A percentile compares a stretch with the other conserved stretches of the same genome.
phyloP scores from a whole-genome alignment of 257 asterid genomes.

The Solanum piurae region DNA sequence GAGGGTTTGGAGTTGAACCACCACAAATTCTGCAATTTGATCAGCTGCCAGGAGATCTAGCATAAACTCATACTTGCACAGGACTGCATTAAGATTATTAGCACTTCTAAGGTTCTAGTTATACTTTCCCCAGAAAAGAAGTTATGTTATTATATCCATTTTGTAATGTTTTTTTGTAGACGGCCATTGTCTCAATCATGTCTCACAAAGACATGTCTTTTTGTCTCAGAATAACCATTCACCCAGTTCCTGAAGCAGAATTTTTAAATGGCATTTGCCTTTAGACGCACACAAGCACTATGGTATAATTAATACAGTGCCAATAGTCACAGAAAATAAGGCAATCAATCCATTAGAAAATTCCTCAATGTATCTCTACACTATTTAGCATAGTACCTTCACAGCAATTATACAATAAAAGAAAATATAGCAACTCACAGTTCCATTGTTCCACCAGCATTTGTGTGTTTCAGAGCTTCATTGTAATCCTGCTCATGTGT shows the following conservation, averaged over 20 bases:
- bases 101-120: background rate
- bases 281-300: too few relatives aligned
- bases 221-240: background rate
- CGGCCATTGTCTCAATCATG: background rate
- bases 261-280: background rate
- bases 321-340: background rate
- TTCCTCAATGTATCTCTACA: background rate
- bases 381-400: background rate
- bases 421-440: conserved; percentile 44
- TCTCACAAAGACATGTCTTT: background rate
- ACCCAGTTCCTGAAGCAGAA: background rate
- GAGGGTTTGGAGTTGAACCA: background rate
- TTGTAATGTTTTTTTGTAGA: background rate
- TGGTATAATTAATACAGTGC: background rate
- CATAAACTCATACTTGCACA: background rate
- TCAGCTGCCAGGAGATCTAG: background rate
- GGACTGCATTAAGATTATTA: background rate
- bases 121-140: background rate
- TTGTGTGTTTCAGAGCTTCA: conserved; percentile 89
- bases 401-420: background rate
- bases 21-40: background rate
- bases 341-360: background rate
- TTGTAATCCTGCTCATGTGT: conserved; percentile 83
- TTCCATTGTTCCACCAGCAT: conserved; percentile 94
- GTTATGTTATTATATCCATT: background rate